Base-by-base conservation (phyloP, 495 filamentous ascomycete genomes). In the Lasiosphaeria ovina region DNA sequence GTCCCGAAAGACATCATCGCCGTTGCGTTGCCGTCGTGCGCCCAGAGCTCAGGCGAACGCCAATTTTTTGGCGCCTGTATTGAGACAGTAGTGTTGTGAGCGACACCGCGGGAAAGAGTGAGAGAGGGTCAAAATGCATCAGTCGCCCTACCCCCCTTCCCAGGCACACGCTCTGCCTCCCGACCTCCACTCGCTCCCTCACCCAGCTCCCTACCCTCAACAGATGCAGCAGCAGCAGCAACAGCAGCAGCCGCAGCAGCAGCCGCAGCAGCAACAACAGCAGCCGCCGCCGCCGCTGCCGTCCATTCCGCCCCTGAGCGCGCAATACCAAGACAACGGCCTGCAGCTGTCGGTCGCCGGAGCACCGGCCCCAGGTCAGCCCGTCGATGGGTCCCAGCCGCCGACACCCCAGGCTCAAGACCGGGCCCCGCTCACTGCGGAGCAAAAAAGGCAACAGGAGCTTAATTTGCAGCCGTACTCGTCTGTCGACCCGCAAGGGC, bases 391-490 rank as follows among this genome's bases (percentile, higher is more conserved):
- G 17, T 47, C 60, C 6, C 60, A 62, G 35, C 64, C 68, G 45
- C 36, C 59, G 32, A 24, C 60, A 32, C 17, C 58, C 24, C 61
- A 60, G 35, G 31, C 57, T 3, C 66, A 71, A 31, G 66, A 69
- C 31, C 64, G 62, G 10, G 32, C 54, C 8, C 62, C 59, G 54
- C 64, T 73, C 51, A 70, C 71, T 3, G 48, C 69, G 6, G 69
- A 71, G 16, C 67, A 73, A 57, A 67, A 62, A 35, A 55, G 51
- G 24, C 67, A 73, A 59, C 67, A 71, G 36, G 56, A 62, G 14
- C 7, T 56, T 9, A 73, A 70, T 38, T 45, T 73, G 50, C 63
- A 55, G 31, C 71, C 71, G 7, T 73, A 65, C 63, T 71, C 71
- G 51, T 61, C 60, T 31, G 45, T 62, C 14, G 69, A 73, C 45